Percentiles rank a stretch among this genome's conserved stretches.
phyloP scores from a whole-genome alignment of 345 rosid species.

The Trapa incisa region DNA sequence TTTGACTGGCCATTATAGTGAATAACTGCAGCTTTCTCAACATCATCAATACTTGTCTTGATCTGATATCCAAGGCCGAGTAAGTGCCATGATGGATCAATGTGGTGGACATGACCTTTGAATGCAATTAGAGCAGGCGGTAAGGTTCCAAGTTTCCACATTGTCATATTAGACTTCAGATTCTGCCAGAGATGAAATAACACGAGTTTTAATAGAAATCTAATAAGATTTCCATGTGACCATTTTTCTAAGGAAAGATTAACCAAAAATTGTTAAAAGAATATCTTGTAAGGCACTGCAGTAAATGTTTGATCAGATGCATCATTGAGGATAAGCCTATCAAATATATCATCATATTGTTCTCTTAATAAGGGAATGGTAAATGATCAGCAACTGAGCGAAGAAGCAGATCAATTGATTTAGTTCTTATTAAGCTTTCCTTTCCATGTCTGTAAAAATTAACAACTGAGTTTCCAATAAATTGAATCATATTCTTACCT shows the following conservation, averaged over 20 bases:
- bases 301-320: neutral
- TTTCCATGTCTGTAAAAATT: neutral
- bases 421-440: neutral
- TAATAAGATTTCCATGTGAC: neutral
- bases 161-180: slow-evolving; percentile 72
- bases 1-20: slow-evolving; percentile 99
- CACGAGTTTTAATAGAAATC: no score
- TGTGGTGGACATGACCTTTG: slow-evolving; percentile 71
- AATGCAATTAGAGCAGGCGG: slow-evolving; percentile 99
- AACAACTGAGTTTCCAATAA: neutral
- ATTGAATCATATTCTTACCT: slow-evolving; percentile 34
- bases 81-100: slow-evolving; percentile 95
- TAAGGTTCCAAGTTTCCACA: slow-evolving; percentile 98
- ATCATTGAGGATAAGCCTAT: neutral
- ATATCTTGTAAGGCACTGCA: neutral
- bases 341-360: neutral
- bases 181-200: slow-evolving; percentile 31
- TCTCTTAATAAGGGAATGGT: neutral
- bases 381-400: neutral
- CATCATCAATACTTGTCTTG: slow-evolving; percentile 50
- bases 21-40: slow-evolving; percentile 81
- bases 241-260: neutral
- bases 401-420: neutral
- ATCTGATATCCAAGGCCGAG: slow-evolving; percentile 96
- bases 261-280: neutral